Percentiles rank a stretch among this genome's conserved stretches.
phyloP scores from a whole-genome alignment of 1,139 yeast species.

The Saccharomyces hybrid region DNA sequence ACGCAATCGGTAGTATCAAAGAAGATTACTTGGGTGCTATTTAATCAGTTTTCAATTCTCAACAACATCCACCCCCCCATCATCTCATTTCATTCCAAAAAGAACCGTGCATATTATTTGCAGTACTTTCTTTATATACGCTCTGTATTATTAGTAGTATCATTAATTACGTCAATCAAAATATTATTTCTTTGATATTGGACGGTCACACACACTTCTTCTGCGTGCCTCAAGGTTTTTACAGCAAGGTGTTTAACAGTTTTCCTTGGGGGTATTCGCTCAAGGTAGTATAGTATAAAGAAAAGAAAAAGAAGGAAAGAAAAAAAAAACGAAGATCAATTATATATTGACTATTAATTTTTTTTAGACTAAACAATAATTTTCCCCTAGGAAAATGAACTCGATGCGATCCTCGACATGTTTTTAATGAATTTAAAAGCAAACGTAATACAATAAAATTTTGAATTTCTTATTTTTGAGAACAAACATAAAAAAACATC shows the following conservation, averaged over 20 bases:
- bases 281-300: no score
- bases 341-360: not conserved
- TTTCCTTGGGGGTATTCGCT: no score
- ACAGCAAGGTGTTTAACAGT: not conserved
- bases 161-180: not conserved
- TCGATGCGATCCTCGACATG: not conserved
- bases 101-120: not conserved
- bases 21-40: constrained; percentile 92
- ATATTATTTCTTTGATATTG: not conserved
- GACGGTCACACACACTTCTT: not conserved
- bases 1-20: constrained; percentile 94
- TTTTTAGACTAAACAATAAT: not conserved
- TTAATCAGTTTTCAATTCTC: constrained; percentile 20
- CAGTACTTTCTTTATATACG: constrained; percentile 1
- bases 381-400: not conserved
- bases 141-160: constrained; percentile 1
- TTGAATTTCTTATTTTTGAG: not conserved
- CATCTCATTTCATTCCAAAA: not conserved
- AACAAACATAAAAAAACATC: not conserved
- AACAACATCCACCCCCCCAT: not conserved
- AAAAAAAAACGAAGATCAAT: not conserved
- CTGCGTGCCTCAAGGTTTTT: not conserved
- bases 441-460: not conserved
- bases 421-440: not conserved
- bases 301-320: no score